A percentile compares a stretch with the other conserved stretches of the same genome.
phyloP scores from a whole-genome alignment of 2,329 filamentous ascomycete genomes.

The Fusarium poae region DNA sequence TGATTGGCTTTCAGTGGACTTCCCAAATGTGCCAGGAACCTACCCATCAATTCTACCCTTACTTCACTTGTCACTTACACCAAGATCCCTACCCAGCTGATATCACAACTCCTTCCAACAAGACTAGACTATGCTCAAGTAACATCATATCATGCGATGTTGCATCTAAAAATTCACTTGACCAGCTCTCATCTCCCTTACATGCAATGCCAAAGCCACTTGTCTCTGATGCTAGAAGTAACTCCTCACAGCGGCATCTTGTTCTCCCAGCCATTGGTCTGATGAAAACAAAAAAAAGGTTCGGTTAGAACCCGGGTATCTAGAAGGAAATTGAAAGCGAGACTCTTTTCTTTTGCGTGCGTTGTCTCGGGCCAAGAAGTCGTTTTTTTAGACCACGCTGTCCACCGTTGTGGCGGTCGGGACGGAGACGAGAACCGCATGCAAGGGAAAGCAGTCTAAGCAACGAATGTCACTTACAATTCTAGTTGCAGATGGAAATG shows the following conservation, averaged over 20 bases:
- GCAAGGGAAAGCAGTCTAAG: constrained; percentile 23
- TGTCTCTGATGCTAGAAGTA: constrained; percentile 12
- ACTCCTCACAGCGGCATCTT: constrained; percentile 9
- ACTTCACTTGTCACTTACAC: not conserved
- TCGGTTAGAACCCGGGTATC: not conserved
- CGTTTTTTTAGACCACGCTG: not conserved
- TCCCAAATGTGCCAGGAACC: not conserved
- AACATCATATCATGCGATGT: not conserved
- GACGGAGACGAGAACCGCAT: constrained; percentile 24
- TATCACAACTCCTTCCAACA: not conserved
- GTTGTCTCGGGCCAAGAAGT: constrained; percentile 32
- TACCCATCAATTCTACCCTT: too few species aligned
- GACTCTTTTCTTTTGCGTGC: constrained; percentile 10
- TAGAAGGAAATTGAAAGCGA: not conserved
- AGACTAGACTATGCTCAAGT: not conserved
- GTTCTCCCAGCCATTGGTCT: not conserved
- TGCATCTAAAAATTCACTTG: too few species aligned
- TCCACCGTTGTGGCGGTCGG: constrained; percentile 10
- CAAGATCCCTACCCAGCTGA: not conserved
- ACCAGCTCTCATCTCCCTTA: not conserved
- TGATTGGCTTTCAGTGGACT: not conserved
- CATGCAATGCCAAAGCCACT: not conserved
- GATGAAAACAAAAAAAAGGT: not conserved
- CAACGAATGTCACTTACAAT: not conserved
- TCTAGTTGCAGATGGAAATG: not conserved